Base-by-base conservation (phyloP, 768 basidiomycete species). In the Leucocoprinus leucothites region DNA sequence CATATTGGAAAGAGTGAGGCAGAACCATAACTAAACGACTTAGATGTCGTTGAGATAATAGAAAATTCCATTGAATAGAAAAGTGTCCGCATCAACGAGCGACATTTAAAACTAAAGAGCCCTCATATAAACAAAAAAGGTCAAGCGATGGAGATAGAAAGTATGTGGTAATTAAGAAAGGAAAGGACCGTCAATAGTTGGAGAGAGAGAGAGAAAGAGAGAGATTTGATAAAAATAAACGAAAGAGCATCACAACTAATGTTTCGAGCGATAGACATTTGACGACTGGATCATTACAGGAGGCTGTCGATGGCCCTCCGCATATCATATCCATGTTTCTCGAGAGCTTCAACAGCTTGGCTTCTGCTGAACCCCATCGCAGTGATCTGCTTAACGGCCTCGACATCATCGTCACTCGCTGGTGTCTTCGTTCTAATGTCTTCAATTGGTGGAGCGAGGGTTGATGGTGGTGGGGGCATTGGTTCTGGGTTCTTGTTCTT, bases 341-440 rank as follows among this genome's bases (percentile, higher is more conserved):
- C 95, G 5, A 98, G 76, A 11, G 95, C 93, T 11, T 79, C 79
- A 6, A 98, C 82, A 0, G 92, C 91, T 66, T 94, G 86, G 14
- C 74, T 69, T 40, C 95, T 82, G 58, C 81, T 86, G 75, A 98
- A 98, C 22, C 96, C 96, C 94, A 98, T 97, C 18, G 79, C 81
- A 45, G 84, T 85, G 38, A 98, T 74, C 65, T 89, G 85, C 64
- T 85, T 89, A 19, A 94, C 88, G 1, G 85, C 73, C 58, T 86
- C 84, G 11, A 85, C 83, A 56, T 94, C 89, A 59, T 89, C 89
- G 25, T 84, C 85, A 11, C 76, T 74, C 11, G 79, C 79, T 1
- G 86, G 82, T 1, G 85, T 80, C 9, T 61, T 58, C 3, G 63
- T 68, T 36, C 76, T 64, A 26, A 71, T 67, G 58, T 82, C 78